phyloP scores from a whole-genome alignment of 2,329 filamentous ascomycete genomes.

The Thelonectria blattea region DNA sequence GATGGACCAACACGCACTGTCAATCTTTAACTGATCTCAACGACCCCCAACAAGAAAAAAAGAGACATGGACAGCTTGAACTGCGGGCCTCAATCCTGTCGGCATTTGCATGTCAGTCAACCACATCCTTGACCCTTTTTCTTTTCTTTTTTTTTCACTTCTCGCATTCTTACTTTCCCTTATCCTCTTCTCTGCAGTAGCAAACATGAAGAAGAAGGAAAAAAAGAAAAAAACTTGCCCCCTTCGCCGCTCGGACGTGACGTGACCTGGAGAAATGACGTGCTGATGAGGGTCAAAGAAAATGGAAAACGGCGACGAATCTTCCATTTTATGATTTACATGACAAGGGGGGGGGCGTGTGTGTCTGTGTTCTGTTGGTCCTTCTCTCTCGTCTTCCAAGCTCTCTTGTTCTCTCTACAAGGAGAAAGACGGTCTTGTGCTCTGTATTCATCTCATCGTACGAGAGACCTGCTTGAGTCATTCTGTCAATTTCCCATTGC shows the following conservation, averaged over 20 bases:
- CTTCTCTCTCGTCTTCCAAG: neutral
- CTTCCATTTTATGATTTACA: slow-evolving; percentile 1
- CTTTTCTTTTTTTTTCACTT: neutral
- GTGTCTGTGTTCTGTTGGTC: neutral
- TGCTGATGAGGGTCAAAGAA: slow-evolving; percentile 3
- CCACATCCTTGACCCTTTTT: neutral
- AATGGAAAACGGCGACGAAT: slow-evolving; percentile 10
- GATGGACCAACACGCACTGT: too few relatives aligned
- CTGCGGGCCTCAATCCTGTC: neutral
- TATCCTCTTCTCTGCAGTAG: neutral
- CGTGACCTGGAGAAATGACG: slow-evolving; percentile 11
- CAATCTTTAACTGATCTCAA: too few relatives aligned
- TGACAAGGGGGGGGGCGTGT: neutral
- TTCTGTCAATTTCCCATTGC: neutral
- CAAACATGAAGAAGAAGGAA: neutral
- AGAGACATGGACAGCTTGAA: neutral
- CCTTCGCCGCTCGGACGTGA: slow-evolving; percentile 9
- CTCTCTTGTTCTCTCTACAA: neutral
- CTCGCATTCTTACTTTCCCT: neutral
- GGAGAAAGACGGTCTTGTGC: too few relatives aligned
- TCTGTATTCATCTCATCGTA: neutral
- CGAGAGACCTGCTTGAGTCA: neutral
- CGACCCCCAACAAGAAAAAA: too few relatives aligned
- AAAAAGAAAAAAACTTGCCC: neutral
- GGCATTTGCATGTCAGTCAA: neutral